Evolutionary conservation across 345 rosid genomes (phyloP).

Genomic region (Heritiera littoralis): DNA sequence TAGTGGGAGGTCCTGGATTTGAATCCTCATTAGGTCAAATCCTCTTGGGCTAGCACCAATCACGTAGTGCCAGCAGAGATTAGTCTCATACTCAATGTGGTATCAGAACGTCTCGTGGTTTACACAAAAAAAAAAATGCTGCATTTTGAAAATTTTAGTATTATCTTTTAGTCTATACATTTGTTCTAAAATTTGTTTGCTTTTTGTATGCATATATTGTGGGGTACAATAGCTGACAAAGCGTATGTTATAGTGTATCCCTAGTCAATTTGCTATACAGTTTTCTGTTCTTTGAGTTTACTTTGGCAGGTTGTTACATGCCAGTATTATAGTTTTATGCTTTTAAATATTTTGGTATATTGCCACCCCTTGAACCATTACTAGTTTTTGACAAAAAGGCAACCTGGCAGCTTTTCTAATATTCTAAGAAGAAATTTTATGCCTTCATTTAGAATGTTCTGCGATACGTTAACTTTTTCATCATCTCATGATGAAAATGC

Average conservation of each 20-base stretch:
- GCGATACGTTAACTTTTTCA: not conserved
- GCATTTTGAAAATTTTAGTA: not conserved
- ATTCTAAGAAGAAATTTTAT: not conserved
- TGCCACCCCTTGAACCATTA: not conserved
- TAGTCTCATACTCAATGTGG: too few relatives aligned
- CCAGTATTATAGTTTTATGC: not conserved
- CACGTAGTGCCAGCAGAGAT: too few relatives aligned
- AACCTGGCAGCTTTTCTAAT: not conserved
- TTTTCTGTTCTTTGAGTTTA: not conserved
- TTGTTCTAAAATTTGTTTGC: not conserved
- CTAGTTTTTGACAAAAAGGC: not conserved
- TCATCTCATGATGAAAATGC: slow-evolving; percentile 10
- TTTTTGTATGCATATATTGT: not conserved
- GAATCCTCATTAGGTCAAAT: too few relatives aligned
- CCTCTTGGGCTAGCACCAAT: too few relatives aligned
- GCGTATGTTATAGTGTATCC: not conserved
- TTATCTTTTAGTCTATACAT: not conserved
- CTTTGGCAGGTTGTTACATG: not conserved
- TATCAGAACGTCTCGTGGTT: too few relatives aligned
- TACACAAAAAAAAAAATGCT: too few relatives aligned
- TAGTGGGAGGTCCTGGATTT: too few relatives aligned
- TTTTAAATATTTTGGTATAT: not conserved
- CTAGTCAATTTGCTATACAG: not conserved
- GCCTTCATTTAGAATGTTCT: not conserved
- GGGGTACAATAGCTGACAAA: not conserved